These are phyloP conservation scores for Trichoderma brevicompactum DNA, from an alignment of 2,329 filamentous ascomycete genomes.

Conservation along the genomic window DNA sequence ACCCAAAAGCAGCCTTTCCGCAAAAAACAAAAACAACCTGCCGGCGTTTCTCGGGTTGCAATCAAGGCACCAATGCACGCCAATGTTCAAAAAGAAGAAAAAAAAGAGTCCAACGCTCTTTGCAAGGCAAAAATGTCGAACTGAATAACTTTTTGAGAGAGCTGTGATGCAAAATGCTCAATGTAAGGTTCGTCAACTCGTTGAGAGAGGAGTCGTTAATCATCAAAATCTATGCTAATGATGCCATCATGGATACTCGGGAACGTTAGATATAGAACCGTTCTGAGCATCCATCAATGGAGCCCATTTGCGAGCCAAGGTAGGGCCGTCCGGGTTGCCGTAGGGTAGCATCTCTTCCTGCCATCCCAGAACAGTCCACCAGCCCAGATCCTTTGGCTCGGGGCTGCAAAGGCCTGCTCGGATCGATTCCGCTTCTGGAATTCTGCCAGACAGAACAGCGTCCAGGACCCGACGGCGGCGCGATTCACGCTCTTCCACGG, in stretches of 20 bases:
- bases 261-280: constrained; percentile 34
- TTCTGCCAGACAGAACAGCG: constrained; percentile 44
- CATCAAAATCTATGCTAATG: constrained; percentile 27
- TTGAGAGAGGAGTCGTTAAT: constrained; percentile 30
- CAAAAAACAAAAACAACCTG: constrained; percentile 21
- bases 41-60: constrained; percentile 13
- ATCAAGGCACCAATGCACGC: constrained; percentile 20
- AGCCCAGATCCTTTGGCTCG: constrained; percentile 46
- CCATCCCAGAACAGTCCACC: constrained; percentile 57
- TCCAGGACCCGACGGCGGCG: constrained; percentile 55
- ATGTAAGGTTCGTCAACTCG: constrained; percentile 31
- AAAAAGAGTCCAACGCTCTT: not conserved
- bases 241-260: constrained; percentile 41
- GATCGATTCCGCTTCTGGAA: constrained; percentile 45
- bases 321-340: constrained; percentile 48
- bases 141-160: constrained; percentile 29
- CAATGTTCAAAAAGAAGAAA: constrained; percentile 16
- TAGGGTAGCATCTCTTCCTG: constrained; percentile 49
- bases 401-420: constrained; percentile 44
- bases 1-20: constrained; percentile 11
- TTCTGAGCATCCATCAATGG: constrained; percentile 41
- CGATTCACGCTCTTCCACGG: constrained; percentile 62
- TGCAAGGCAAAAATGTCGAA: constrained; percentile 20
- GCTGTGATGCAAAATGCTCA: constrained; percentile 33
- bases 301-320: constrained; percentile 51